A percentile compares a stretch with the other conserved stretches of the same genome.
phyloP scores from a whole-genome alignment of 148 eudicot genomes.

The Amaranthus hypochondriacus region DNA sequence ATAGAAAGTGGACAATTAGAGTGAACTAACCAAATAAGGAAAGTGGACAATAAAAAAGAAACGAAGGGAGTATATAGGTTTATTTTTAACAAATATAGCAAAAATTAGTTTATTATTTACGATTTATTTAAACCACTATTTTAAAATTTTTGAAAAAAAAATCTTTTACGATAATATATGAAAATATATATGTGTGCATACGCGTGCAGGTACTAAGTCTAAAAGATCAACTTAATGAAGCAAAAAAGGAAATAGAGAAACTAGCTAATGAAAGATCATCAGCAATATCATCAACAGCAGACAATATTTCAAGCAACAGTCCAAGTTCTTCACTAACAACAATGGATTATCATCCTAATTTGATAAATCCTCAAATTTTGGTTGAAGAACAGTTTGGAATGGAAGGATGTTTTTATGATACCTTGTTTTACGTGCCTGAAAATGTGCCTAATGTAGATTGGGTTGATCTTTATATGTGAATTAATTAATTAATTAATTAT shows the following conservation, averaged over 20 bases:
- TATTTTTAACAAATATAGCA: background rate
- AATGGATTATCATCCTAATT: conserved; percentile 34
- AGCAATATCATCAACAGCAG: conserved; percentile 30
- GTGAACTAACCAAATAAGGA: too few relatives aligned
- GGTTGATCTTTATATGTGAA: conserved; percentile 23
- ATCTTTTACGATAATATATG: too few relatives aligned
- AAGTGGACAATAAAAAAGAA: too few relatives aligned
- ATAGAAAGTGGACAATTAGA: too few relatives aligned
- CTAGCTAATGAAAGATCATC: conserved; percentile 14
- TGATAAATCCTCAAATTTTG: conserved; percentile 2
- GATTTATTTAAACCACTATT: too few relatives aligned
- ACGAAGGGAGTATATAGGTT: background rate
- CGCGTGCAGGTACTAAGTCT: conserved; percentile 41
- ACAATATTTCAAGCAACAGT: conserved; percentile 51
- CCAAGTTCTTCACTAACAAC: conserved; percentile 56
- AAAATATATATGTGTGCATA: too few relatives aligned
- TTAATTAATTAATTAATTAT: background rate
- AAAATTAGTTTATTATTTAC: background rate
- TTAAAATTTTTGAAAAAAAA: too few relatives aligned
- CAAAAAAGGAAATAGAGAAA: conserved; percentile 48
- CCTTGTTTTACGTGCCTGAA: conserved; percentile 13
- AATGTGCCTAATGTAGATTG: conserved; percentile 24
- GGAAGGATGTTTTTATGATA: conserved; percentile 18
- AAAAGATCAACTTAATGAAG: conserved; percentile 50
- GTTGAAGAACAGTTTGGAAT: conserved; percentile 24